Evolutionary conservation across 164 flowering plant species (phyloP), one percentile per base, ranked within the genome.

Genomic region (grape (Vitis vinifera)): DNA sequence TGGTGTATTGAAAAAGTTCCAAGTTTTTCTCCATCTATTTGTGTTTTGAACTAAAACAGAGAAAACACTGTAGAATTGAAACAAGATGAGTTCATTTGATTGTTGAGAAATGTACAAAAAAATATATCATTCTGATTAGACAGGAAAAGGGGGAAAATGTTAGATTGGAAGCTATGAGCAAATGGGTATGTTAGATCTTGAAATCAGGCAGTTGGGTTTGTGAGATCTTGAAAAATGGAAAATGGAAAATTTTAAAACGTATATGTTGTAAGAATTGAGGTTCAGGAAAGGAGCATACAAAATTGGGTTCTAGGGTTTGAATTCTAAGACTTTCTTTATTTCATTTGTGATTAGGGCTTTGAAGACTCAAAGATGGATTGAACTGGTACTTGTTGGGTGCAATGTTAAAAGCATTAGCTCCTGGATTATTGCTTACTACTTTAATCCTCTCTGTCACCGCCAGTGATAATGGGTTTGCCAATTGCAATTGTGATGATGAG

Each of bases 401-500:
- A 72, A 86, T 80, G 83, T 75, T 72, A 31, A 80, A 65, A 62
- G 58, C 52, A 29, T 70, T 80, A 12, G 72, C 69, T 71, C 49
- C 59, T 64, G 75, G 68, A 8, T 71, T 82, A 67, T 68, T 79
- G 44, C 48, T 76, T 59, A 63, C 8, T 47, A 48, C 55, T 23
- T 48, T 75, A 4, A 9, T 67, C 14, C 4, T 73, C 52, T 75
- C 52, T 51, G 77, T 75, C 19, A 72, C 70, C 37, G 86, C 79
- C 9, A 15, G 8, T 51, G 80, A 71, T 17, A 53, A 49, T 71
- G 84, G 72, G 3, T 83, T 51, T 60, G 30, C 75, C 4, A 55
- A 31, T 37, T 86, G 88, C 59, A 81, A 80, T 56, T 86, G 90
- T 51, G 88, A 86, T 2, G 86, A 82, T 65, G 90, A 84, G 68